A percentile compares a stretch with the other conserved stretches of the same genome.
phyloP scores from a whole-genome alignment of 2,329 filamentous ascomycete genomes.

The Arachnomyces sp. region DNA sequence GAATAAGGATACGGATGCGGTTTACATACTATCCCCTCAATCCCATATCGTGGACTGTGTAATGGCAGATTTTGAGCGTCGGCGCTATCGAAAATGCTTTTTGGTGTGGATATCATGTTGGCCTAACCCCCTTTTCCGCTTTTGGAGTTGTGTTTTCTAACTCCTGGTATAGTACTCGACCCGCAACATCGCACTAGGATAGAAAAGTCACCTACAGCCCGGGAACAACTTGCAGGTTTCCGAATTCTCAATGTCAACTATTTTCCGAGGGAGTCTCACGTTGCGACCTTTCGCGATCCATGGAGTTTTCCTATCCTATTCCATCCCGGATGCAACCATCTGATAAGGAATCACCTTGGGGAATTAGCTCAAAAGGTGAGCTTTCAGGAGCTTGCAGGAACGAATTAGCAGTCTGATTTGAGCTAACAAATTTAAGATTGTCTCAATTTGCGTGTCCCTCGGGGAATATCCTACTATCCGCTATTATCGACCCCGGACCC shows the following conservation, averaged over 20 bases:
- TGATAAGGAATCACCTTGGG: slow-evolving; percentile 78
- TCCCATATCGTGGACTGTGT: slow-evolving; percentile 88
- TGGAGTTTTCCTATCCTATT: slow-evolving; percentile 93
- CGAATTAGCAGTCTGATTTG: slow-evolving; percentile 16
- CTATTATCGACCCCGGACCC: slow-evolving; percentile 71
- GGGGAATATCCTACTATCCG: slow-evolving; percentile 90
- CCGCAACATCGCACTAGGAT: slow-evolving; percentile 64
- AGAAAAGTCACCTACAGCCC: slow-evolving; percentile 60
- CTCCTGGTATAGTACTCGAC: slow-evolving; percentile 51
- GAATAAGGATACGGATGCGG: slow-evolving; percentile 86
- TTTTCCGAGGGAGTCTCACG: slow-evolving; percentile 80
- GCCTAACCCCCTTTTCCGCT: slow-evolving; percentile 18
- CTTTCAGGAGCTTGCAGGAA: slow-evolving; percentile 1
- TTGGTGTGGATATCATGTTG: slow-evolving; percentile 74
- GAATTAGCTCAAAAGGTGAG: slow-evolving; percentile 76
- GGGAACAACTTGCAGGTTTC: slow-evolving; percentile 70
- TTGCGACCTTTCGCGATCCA: slow-evolving; percentile 87
- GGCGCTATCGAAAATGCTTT: slow-evolving; percentile 70
- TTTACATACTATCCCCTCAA: slow-evolving; percentile 83
- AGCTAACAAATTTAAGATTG: slow-evolving; percentile 49
- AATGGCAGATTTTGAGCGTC: slow-evolving; percentile 81
- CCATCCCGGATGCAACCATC: slow-evolving; percentile 78
- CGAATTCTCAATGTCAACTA: slow-evolving; percentile 81
- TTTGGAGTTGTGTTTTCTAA: slow-evolving; percentile 16
- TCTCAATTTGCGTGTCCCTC: slow-evolving; percentile 80